Base-by-base conservation (phyloP, 2,329 filamentous ascomycete species). In the Neobulgaria alba region DNA sequence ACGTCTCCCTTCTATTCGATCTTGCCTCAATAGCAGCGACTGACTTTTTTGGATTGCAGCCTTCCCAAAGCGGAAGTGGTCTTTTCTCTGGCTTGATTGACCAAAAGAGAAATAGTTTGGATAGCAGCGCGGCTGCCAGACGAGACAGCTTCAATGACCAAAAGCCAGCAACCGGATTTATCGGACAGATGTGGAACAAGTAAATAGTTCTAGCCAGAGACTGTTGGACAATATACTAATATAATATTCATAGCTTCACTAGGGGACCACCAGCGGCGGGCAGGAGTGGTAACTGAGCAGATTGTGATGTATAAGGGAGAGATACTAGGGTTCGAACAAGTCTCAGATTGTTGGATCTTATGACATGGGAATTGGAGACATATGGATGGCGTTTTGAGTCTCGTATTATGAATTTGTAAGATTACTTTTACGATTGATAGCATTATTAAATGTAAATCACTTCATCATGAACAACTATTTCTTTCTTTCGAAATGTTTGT, bases 91-190 rank as follows among this genome's bases (percentile, higher is more conserved):
- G 62, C 20, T 56, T 71, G 45, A 60, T 61, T 4, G 60, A 57
- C 19, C 66, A 68, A 54, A 71, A 71, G 48, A 61, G 68, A 9
- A 62, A 62, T 29, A 59, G 55, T 1, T 42, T 39, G 8, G 65
- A 68, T 49, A 56, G 60, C 0, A 48, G 50, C 2, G 52, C 62
- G 30, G 49, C 54, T 5, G 59, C 57, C 2, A 57, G 68, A 33
- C 55, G 65, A 23, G 53, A 60, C 16, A 68, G 63, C 45, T 71
- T 64, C 55, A 59, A 58, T 37, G 67, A 71, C n/a, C 65, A 68
- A 58, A 53, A 56, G 38, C 54, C 60, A 7, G 50, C 57, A 19
- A 52, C 55, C 0, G 64, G 65, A 0, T 56, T 66, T 35, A 35
- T 60, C 31, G 57, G 57, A 0, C 51, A 53, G 43, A 51, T 58